Percentiles rank a stretch among this genome's conserved stretches.
Evolutionary conservation across 2,329 filamentous ascomycete species (phyloP).

Genomic region (Fusarium miscanthi): DNA sequence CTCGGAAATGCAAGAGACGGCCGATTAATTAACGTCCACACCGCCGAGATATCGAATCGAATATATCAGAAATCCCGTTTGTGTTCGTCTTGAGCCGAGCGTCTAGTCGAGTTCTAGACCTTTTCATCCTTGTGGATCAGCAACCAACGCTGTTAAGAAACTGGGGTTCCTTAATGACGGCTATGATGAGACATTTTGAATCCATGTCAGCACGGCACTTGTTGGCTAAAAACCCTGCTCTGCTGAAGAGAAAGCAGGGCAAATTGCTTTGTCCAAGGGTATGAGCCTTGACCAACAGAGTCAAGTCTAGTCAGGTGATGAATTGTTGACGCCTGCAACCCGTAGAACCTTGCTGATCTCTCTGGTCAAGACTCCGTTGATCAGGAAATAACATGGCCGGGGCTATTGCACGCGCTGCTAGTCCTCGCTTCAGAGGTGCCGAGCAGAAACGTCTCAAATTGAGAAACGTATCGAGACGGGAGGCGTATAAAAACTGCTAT

Average conservation of each 20-base stretch:
- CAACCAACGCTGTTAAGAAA: conserved; percentile 26
- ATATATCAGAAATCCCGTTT: background rate
- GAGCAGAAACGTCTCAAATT: conserved; percentile 16
- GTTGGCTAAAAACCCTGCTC: conserved; percentile 4
- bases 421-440: conserved; percentile 27
- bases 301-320: conserved; percentile 45
- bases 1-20: conserved; percentile 14
- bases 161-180: conserved; percentile 17
- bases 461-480: conserved; percentile 23
- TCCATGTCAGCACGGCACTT: conserved; percentile 34
- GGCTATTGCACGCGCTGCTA: background rate
- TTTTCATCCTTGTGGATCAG: conserved; percentile 20
- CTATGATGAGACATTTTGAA: conserved; percentile 15
- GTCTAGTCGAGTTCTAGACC: conserved; percentile 24
- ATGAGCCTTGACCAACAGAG: conserved; percentile 19
- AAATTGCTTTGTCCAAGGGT: background rate
- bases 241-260: background rate
- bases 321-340: conserved; percentile 40
- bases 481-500: conserved; percentile 9
- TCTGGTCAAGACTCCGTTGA: background rate
- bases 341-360: conserved; percentile 22
- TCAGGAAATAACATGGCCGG: background rate
- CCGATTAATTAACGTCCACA: conserved; percentile 11
- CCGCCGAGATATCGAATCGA: conserved; percentile 10
- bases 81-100: conserved; percentile 1